Evolutionary conservation across 78 protist genomes (phyloP).

Genomic region (Speleostelium caveatum): DNA sequence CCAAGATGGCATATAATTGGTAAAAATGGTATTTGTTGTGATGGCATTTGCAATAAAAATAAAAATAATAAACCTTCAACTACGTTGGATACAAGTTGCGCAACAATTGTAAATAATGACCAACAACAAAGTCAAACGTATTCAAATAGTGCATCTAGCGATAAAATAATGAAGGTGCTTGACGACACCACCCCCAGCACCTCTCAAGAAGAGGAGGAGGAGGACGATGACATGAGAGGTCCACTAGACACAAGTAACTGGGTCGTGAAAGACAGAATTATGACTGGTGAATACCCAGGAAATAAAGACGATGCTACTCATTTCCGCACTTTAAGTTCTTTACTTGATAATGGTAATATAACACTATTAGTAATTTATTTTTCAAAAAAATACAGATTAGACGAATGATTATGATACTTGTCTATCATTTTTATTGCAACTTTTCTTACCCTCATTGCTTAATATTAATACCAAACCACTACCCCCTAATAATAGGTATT

Average conservation of each 20-base stretch:
- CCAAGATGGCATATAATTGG: constrained; percentile 78
- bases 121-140: no score
- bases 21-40: constrained; percentile 59
- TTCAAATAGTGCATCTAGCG: neutral
- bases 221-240: constrained; percentile 63
- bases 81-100: no score
- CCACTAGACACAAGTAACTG: constrained; percentile 48
- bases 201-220: neutral
- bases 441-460: no score
- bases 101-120: no score
- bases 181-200: neutral
- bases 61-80: neutral
- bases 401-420: neutral
- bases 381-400: neutral
- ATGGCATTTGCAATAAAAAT: constrained; percentile 14
- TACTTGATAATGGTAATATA: constrained; percentile 45
- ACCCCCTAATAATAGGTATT: constrained; percentile 30
- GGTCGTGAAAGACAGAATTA: constrained; percentile 28
- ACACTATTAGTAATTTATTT: neutral
- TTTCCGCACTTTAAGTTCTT: constrained; percentile 2
- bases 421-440: neutral
- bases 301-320: constrained; percentile 19
- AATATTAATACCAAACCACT: no score
- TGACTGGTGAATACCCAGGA: constrained; percentile 71
- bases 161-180: neutral